Evolutionary conservation across 352 stramenopile genomes (phyloP).

Genomic region (Globisporangium emineosum): DNA sequence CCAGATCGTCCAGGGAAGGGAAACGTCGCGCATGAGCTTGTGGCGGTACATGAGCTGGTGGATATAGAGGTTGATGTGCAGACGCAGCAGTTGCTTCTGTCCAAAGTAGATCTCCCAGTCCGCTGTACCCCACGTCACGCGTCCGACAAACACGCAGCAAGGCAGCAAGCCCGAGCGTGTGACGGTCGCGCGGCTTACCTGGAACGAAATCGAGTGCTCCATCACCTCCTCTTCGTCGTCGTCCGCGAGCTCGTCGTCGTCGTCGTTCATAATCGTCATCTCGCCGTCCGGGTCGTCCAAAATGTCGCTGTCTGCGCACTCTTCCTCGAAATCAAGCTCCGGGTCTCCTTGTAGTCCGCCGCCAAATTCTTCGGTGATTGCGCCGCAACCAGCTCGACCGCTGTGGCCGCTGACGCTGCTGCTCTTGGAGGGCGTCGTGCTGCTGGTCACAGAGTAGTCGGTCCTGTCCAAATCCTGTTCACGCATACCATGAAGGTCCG

Average conservation of each 20-base stretch:
- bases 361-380: slow-evolving; percentile 16
- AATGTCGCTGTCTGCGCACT: slow-evolving; percentile 47
- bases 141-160: slow-evolving; percentile 80
- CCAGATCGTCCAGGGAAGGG: slow-evolving; percentile 77
- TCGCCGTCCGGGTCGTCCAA: slow-evolving; percentile 45
- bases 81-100: slow-evolving; percentile 78
- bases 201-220: slow-evolving; percentile 71
- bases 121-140: slow-evolving; percentile 70
- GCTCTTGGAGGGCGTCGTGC: slow-evolving; percentile 14
- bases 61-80: slow-evolving; percentile 61
- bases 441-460: slow-evolving; percentile 18
- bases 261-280: slow-evolving; percentile 71
- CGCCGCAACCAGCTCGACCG: slow-evolving; percentile 11
- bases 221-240: slow-evolving; percentile 66
- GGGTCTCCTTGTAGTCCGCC: slow-evolving; percentile 5
- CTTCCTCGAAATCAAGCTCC: slow-evolving; percentile 30
- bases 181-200: slow-evolving; percentile 67
- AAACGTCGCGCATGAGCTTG: slow-evolving; percentile 40
- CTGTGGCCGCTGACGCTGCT: slow-evolving; percentile 1
- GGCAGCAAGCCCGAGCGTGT: slow-evolving; percentile 65
- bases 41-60: slow-evolving; percentile 50
- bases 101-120: slow-evolving; percentile 87
- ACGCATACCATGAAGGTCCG: slow-evolving; percentile 48
- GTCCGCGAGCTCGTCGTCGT: slow-evolving; percentile 41
- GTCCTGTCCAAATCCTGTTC: slow-evolving; percentile 22